phyloP scores from a whole-genome alignment of 2,329 filamentous ascomycete species.

The Colletotrichum cordylinicola region DNA sequence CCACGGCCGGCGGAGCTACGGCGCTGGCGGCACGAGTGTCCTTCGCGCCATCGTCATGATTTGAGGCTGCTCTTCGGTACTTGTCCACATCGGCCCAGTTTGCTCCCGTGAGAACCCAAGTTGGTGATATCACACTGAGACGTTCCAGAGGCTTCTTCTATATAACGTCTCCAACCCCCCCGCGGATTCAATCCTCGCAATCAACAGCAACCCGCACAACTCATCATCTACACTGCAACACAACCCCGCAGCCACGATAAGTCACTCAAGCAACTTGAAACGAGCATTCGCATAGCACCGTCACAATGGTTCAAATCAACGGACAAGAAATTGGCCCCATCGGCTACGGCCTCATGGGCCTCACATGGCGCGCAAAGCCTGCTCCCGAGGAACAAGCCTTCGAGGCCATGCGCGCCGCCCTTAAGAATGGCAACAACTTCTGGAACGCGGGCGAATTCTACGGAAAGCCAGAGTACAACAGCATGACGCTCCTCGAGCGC shows the following conservation, averaged over 20 bases:
- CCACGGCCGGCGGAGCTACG: background rate
- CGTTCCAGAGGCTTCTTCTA: background rate
- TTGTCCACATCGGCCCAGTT: background rate
- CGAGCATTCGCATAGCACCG: background rate
- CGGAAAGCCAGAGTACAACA: constrained; percentile 62
- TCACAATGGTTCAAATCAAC: constrained; percentile 38
- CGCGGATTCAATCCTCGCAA: background rate
- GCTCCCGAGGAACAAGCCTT: constrained; percentile 54
- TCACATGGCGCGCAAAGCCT: constrained; percentile 47
- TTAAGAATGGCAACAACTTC: constrained; percentile 49
- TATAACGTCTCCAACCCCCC: background rate
- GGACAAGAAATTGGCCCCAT: constrained; percentile 53
- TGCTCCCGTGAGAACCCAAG: background rate
- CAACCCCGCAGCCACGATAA: background rate
- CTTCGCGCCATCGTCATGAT: background rate
- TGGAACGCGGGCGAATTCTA: constrained; percentile 74
- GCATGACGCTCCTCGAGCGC: constrained; percentile 62
- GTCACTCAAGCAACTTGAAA: background rate
- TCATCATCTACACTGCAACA: background rate
- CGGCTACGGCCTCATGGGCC: constrained; percentile 61
- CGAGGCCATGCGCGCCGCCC: constrained; percentile 59
- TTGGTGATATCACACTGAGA: background rate
- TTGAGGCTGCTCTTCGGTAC: background rate
- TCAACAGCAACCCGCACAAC: background rate
- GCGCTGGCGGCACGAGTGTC: background rate